Evolutionary conservation across 2,329 filamentous ascomycete genomes (phyloP).

Genomic region (Tolypocladium nubicola): DNA sequence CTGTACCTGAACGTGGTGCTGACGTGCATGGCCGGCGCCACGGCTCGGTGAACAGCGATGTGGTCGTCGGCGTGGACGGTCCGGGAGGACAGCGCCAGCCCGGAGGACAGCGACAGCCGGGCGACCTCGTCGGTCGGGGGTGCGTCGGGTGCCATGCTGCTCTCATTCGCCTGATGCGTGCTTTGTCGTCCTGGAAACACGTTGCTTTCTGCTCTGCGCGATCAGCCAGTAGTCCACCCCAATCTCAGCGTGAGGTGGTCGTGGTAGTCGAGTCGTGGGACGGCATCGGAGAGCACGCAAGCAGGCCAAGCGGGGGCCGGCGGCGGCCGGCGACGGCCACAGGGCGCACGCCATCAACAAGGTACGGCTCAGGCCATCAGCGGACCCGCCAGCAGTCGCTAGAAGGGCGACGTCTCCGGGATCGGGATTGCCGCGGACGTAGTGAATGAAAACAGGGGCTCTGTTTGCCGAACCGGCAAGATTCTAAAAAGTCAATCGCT

Average conservation of each 20-base stretch:
- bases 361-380: too few relatives aligned
- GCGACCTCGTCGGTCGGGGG: conserved; percentile 5
- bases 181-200: not conserved
- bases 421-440: not conserved
- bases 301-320: not conserved
- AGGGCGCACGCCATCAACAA: too few relatives aligned
- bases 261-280: not conserved
- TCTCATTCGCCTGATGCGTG: not conserved
- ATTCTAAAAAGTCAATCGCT: not conserved
- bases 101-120: conserved; percentile 36
- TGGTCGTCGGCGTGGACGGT: conserved; percentile 76
- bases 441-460: not conserved
- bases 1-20: conserved; percentile 86
- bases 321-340: not conserved
- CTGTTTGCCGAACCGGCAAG: not conserved
- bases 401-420: not conserved
- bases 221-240: not conserved
- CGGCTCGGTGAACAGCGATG: conserved; percentile 63
- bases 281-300: not conserved
- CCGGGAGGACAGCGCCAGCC: conserved; percentile 49
- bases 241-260: not conserved
- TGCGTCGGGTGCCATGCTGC: not conserved
- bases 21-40: conserved; percentile 82
- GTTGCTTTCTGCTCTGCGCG: not conserved
- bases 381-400: not conserved